Evolutionary conservation across 2,329 filamentous ascomycete genomes (phyloP).

Genomic region (Fusarium caatingaense): DNA sequence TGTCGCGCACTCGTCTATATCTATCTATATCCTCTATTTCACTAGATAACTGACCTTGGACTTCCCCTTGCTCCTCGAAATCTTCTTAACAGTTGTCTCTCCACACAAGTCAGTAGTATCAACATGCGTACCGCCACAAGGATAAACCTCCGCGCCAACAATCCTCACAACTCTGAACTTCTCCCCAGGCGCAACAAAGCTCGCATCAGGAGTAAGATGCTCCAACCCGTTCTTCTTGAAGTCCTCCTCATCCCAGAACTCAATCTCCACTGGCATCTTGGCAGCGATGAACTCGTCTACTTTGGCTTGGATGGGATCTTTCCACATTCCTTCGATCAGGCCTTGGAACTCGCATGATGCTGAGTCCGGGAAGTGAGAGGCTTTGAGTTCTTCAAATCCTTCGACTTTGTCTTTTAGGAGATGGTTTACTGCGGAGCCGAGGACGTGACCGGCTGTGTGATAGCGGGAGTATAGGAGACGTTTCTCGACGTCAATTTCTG

Average conservation of each 20-base stretch:
- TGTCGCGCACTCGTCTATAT: too few species aligned
- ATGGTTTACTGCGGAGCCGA: constrained; percentile 73
- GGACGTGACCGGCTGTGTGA: constrained; percentile 79
- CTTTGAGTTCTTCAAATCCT: constrained; percentile 74
- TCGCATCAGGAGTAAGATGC: constrained; percentile 64
- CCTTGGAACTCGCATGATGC: constrained; percentile 77
- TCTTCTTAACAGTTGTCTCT: constrained; percentile 73
- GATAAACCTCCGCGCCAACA: constrained; percentile 75
- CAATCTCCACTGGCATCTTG: constrained; percentile 67
- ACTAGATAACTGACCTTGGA: constrained; percentile 43
- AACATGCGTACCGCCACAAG: constrained; percentile 81
- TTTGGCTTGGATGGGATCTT: constrained; percentile 69
- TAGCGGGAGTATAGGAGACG: constrained; percentile 73
- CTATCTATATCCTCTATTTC: constrained; percentile 23
- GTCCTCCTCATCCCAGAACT: constrained; percentile 75
- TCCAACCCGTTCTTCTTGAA: constrained; percentile 66
- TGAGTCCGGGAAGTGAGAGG: constrained; percentile 75
- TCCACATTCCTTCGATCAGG: constrained; percentile 71
- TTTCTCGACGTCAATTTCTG: constrained; percentile 70
- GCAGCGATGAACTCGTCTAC: constrained; percentile 68
- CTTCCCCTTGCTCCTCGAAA: constrained; percentile 52
- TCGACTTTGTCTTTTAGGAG: constrained; percentile 64
- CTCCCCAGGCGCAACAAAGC: constrained; percentile 50
- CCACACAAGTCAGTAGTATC: constrained; percentile 68
- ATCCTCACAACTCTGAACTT: constrained; percentile 77